Conservation (phyloP, 2,329 filamentous ascomycete species). For the Penicillium corylophilum region DNA sequence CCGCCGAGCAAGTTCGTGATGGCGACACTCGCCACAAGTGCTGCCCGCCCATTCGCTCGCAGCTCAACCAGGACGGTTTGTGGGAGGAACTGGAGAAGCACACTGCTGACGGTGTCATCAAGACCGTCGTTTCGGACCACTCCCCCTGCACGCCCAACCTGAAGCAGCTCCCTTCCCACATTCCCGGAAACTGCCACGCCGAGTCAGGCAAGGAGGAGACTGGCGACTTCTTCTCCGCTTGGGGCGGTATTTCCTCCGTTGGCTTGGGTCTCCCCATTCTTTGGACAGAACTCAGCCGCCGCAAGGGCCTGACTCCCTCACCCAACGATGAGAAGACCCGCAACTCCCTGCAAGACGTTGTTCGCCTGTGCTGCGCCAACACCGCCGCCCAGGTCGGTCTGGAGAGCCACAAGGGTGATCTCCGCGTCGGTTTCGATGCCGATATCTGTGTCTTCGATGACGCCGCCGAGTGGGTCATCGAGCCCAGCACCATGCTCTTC, state of each 20-base stretch:
- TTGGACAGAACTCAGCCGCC: slow-evolving; percentile 70
- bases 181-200: slow-evolving; percentile 52
- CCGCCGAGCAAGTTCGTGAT: slow-evolving; percentile 75
- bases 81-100: slow-evolving; percentile 72
- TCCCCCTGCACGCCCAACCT: slow-evolving; percentile 93
- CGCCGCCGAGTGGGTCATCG: slow-evolving; percentile 70
- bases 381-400: slow-evolving; percentile 88
- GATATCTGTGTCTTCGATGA: slow-evolving; percentile 94
- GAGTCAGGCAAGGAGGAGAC: slow-evolving; percentile 37
- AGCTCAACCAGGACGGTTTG: slow-evolving; percentile 76
- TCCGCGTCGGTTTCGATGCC: slow-evolving; percentile 79
- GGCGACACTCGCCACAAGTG: slow-evolving; percentile 94
- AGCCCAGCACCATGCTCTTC: slow-evolving; percentile 82
- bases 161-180: slow-evolving; percentile 75
- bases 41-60: slow-evolving; percentile 84
- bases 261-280: slow-evolving; percentile 90
- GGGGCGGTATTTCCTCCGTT: slow-evolving; percentile 94
- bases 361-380: slow-evolving; percentile 79
- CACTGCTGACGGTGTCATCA: slow-evolving; percentile 73
- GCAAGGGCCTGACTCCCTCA: slow-evolving; percentile 50
- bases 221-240: slow-evolving; percentile 93
- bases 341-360: slow-evolving; percentile 71
- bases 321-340: slow-evolving; percentile 42
- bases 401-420: slow-evolving; percentile 74
- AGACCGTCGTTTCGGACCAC: slow-evolving; percentile 91